Evolutionary conservation across 176 grass and related monocot genomes (phyloP), one percentile per base, ranked within the genome.

Genomic region (Aegilops sharonensis): DNA sequence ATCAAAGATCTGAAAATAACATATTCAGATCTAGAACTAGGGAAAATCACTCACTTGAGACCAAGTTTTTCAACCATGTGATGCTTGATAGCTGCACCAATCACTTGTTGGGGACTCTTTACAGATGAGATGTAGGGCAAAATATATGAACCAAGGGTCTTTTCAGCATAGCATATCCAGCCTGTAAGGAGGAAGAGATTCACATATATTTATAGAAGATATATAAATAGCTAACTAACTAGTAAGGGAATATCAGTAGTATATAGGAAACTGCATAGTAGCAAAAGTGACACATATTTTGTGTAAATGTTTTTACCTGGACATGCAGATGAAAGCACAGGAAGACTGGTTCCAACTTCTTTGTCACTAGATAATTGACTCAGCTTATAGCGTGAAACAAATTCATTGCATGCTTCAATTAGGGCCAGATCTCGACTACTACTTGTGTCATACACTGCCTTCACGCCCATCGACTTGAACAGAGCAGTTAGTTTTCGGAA

Each of bases 161-260:
- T 98, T 91, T 98, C 97, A 73, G 97, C 97, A 94, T 98, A 98
- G 77, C 97, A 98, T 77, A 98, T 91, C 97, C 97, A 98, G 77
- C 97, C 97, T 98, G 80, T 21, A 80, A 76, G 75, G 79, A 32
- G 59, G 20, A 89, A 78, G 20, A 73, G 13, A 79, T 27, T 37
- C 8, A 45, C 25, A 30, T 70, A 42, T 78, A 57, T 31, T 31
- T 47, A 21, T 78, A 48, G 52, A 70, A 25, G 23, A 20, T 37
- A 88, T 63, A 21, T 25, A 72, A 45, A 14, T 24, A 77, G 15
- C 24, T 47, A 63, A 15, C 25, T 75, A 63, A 15, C 21, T 35
- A 54, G 32, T 50, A 9, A 9, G 11, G 18, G 56, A 87, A 3
- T 40, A 45, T 60, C 10, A 34, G 5, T 32, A 61, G 57, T 78